Conservation (phyloP, 805 yeast species). For the Yarrowia sp. region DNA sequence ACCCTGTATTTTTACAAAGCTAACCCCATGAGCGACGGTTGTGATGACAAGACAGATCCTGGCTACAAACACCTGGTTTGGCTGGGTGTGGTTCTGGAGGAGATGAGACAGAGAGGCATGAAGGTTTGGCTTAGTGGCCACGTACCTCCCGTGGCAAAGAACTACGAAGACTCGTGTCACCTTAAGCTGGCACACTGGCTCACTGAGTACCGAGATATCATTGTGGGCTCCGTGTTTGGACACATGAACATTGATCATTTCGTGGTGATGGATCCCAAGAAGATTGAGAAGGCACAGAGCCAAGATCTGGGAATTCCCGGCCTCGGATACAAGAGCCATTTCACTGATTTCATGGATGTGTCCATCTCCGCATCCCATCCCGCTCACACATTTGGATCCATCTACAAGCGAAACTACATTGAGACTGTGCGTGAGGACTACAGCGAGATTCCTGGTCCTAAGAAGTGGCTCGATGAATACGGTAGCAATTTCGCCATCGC, state of each 20-base stretch:
- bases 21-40: slow-evolving; percentile 79
- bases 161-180: slow-evolving; percentile 67
- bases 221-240: slow-evolving; percentile 79
- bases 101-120: slow-evolving; percentile 66
- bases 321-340: background rate
- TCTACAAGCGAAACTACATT: slow-evolving; percentile 65
- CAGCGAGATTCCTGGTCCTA: slow-evolving; percentile 47
- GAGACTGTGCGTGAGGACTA: slow-evolving; percentile 50
- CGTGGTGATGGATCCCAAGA: slow-evolving; percentile 56
- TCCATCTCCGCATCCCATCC: background rate
- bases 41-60: slow-evolving; percentile 69
- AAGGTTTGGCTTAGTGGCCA: slow-evolving; percentile 88
- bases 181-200: slow-evolving; percentile 77
- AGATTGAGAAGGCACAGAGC: slow-evolving; percentile 7
- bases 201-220: slow-evolving; percentile 77
- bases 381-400: slow-evolving; percentile 51
- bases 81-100: slow-evolving; percentile 72
- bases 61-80: slow-evolving; percentile 74
- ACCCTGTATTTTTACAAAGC: slow-evolving; percentile 70
- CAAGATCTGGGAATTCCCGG: background rate
- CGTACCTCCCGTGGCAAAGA: slow-evolving; percentile 81
- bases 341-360: background rate
- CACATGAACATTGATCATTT: slow-evolving; percentile 91
- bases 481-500: slow-evolving; percentile 63
- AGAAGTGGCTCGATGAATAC: slow-evolving; percentile 8